Evolutionary conservation across 140 eudicot genomes (phyloP), one percentile per base, ranked within the genome.

Genomic region (Bidens hawaiensis): DNA sequence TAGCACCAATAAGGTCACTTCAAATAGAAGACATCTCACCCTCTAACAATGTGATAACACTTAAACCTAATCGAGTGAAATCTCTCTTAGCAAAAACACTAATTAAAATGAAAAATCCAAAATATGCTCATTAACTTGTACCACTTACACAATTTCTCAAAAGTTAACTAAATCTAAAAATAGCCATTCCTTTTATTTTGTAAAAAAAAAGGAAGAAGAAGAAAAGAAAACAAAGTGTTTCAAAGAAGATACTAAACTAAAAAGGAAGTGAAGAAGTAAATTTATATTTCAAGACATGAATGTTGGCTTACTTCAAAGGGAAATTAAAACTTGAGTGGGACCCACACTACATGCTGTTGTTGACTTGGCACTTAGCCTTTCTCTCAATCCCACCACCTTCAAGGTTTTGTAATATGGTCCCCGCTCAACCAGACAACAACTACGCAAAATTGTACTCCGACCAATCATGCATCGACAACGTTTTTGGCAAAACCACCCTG

Each of bases 381-480:
- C 59, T 5, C 64, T 58, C 14, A 10, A 49, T 60, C 54, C 62
- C 70, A 52, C 58, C 55, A 40, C 22, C 41, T 26, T 73, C 62
- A 25, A 41, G 40, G 30, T 8, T 65, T 73, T 65, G 65, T 73
- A 4, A 66, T 74, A 74, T 74, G 78, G 69, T 54, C 62, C 78
- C 63, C 54, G 8, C 23, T 0, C 22, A 16, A 18, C 22, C 31
- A 4, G 69, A 74, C 74, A 66, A 1, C n/a, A 46, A 47, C 56
- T 17, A 22, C n/a, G 54, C 31, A 14, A 15, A 6, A 47, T 12
- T 26, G 16, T n/a, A 0, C 16, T 18, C 30, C 51, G 14, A 3
- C 89, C 89, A 82, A 79, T 75, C 62, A 64, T 0, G 47, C 4
- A 0, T 68, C 76, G 82, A 82, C 89, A 82, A 68, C 89, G 68